Evolutionary conservation across 2,329 filamentous ascomycete species (phyloP).

Genomic region (Pseudocercospora pini-densiflorae): DNA sequence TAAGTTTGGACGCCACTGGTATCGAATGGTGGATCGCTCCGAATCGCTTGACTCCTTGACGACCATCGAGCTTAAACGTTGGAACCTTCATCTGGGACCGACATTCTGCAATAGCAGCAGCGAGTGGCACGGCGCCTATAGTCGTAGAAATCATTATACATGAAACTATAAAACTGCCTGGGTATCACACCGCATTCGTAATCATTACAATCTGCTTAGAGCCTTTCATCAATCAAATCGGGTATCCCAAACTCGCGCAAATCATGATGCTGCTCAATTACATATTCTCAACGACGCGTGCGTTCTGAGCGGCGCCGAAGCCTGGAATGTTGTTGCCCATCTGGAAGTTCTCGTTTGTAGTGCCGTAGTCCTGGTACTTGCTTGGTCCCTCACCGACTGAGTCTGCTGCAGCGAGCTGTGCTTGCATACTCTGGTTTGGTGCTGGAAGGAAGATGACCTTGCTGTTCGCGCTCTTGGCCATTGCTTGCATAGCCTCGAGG

Average conservation of each 20-base stretch:
- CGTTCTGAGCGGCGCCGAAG: constrained; percentile 79
- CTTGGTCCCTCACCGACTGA: constrained; percentile 61
- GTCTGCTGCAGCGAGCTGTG: constrained; percentile 56
- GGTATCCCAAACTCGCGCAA: background rate
- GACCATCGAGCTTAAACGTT: background rate
- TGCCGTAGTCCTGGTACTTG: constrained; percentile 44
- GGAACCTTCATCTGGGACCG: no score
- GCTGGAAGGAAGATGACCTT: constrained; percentile 83
- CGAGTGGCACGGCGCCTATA: background rate
- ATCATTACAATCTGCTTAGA: constrained; percentile 1
- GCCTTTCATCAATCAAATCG: constrained; percentile 8
- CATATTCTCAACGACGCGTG: constrained; percentile 84
- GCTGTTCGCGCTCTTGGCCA: constrained; percentile 90
- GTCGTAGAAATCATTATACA: background rate
- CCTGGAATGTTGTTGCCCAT: constrained; percentile 52
- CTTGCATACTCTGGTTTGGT: constrained; percentile 58
- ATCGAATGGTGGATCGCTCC: no score
- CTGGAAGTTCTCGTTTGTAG: constrained; percentile 34
- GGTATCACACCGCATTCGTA: background rate
- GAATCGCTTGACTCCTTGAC: background rate
- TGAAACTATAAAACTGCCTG: constrained; percentile 1
- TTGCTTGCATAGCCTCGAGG: constrained; percentile 97
- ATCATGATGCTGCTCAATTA: constrained; percentile 49
- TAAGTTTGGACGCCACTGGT: no score
- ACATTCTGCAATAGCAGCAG: background rate